Conservation (phyloP, 2,329 filamentous ascomycete species). For the Fusarium sp. region DNA sequence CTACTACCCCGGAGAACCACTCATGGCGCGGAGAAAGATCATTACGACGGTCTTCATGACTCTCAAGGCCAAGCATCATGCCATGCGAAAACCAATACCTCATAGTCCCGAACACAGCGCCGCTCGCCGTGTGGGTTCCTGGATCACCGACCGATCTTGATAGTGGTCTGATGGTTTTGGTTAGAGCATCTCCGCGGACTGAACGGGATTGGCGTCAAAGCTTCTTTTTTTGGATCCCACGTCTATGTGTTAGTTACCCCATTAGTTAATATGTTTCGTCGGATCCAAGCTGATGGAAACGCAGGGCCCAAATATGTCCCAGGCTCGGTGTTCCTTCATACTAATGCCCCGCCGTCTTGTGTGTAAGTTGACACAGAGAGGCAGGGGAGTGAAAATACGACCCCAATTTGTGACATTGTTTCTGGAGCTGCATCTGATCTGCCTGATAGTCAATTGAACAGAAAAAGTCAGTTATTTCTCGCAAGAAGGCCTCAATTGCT, state of each 20-base stretch:
- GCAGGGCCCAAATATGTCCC: conserved; percentile 1
- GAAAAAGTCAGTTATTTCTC: background rate
- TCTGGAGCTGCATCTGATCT: background rate
- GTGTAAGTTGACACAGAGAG: background rate
- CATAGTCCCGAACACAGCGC: conserved; percentile 7
- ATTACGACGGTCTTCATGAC: conserved; percentile 32
- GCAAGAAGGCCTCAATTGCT: background rate
- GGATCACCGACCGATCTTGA: conserved; percentile 31
- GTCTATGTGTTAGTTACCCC: background rate
- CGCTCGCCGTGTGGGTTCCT: conserved; percentile 26
- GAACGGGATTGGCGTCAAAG: background rate
- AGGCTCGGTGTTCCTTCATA: background rate
- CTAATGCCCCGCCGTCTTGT: conserved; percentile 3
- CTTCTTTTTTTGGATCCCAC: conserved; percentile 17
- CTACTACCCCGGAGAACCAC: conserved; percentile 29
- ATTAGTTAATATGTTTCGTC: conserved; percentile 16
- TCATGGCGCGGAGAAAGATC: conserved; percentile 36
- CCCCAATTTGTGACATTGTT: conserved; percentile 7
- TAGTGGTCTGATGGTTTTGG: conserved; percentile 40
- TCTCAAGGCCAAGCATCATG: conserved; percentile 12
- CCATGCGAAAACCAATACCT: conserved; percentile 24
- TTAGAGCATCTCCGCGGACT: conserved; percentile 42
- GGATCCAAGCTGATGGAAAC: conserved; percentile 14
- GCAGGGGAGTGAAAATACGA: background rate
- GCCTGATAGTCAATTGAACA: background rate